Evolutionary conservation across 140 eudicot species (phyloP).

Genomic region (Bidens hawaiensis): DNA sequence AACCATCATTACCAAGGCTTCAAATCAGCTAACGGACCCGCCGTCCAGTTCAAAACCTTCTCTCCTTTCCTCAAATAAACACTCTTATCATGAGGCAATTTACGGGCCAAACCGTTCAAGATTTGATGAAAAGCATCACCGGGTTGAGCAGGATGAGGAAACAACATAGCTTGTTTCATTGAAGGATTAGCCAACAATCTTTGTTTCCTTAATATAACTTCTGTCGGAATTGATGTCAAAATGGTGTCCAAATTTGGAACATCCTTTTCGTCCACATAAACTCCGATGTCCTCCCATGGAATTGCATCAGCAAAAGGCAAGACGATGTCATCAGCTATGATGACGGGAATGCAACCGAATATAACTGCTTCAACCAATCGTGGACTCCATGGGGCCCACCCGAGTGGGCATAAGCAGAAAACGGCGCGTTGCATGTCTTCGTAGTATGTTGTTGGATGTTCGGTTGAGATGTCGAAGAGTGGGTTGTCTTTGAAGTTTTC

Average conservation of each 20-base stretch:
- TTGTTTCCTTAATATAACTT: conserved; percentile 77
- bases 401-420: conserved; percentile 89
- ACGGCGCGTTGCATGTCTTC: conserved; percentile 96
- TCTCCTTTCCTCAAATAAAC: conserved; percentile 67
- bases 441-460: conserved; percentile 94
- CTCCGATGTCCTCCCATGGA: conserved; percentile 97
- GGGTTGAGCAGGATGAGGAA: conserved; percentile 85
- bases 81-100: conserved; percentile 69
- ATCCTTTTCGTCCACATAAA: conserved; percentile 77
- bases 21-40: conserved; percentile 78
- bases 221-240: conserved; percentile 66
- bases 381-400: conserved; percentile 99
- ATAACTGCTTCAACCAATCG: conserved; percentile 91
- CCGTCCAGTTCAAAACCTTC: conserved; percentile 82
- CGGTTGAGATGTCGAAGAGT: conserved; percentile 92
- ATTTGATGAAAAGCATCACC: conserved; percentile 98
- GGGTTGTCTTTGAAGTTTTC: conserved; percentile 98
- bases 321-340: conserved; percentile 91
- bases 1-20: conserved; percentile 70
- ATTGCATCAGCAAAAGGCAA: conserved; percentile 93
- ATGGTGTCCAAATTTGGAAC: conserved; percentile 82
- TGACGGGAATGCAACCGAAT: conserved; percentile 92
- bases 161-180: conserved; percentile 93
- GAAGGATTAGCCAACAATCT: conserved; percentile 94
- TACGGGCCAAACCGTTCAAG: conserved; percentile 94